Evolutionary conservation across 768 basidiomycete species (phyloP).

Genomic region (Hypsizygus marmoreus): DNA sequence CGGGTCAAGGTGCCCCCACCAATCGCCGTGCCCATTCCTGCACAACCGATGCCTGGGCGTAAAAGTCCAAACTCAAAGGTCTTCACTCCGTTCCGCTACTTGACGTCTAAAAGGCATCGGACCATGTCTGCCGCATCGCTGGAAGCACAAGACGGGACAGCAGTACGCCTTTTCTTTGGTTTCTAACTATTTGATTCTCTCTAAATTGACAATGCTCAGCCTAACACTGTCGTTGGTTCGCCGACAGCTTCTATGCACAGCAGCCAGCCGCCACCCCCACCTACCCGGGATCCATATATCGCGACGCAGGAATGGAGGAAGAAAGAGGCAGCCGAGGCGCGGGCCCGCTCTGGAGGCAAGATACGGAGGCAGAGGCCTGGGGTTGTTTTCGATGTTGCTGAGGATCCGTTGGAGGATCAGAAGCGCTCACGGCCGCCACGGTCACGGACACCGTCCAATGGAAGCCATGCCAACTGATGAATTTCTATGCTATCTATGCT

Average conservation of each 20-base stretch:
- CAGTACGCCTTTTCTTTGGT: slow-evolving; percentile 56
- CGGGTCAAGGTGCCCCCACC: slow-evolving; percentile 13
- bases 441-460: slow-evolving; percentile 4
- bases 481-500: no score
- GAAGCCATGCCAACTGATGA: slow-evolving; percentile 11
- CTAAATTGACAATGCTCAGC: slow-evolving; percentile 34
- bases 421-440: slow-evolving; percentile 24
- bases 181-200: slow-evolving; percentile 5
- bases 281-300: slow-evolving; percentile 59
- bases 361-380: slow-evolving; percentile 55
- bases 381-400: slow-evolving; percentile 64
- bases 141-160: slow-evolving; percentile 79
- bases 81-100: slow-evolving; percentile 64
- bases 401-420: slow-evolving; percentile 50
- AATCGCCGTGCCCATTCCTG: slow-evolving; percentile 32
- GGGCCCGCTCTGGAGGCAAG: slow-evolving; percentile 38
- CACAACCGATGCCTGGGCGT: slow-evolving; percentile 31
- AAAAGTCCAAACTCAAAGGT: slow-evolving; percentile 46
- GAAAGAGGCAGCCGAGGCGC: slow-evolving; percentile 54
- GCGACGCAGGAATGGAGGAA: slow-evolving; percentile 77
- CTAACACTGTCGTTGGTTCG: slow-evolving; percentile 74
- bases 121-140: slow-evolving; percentile 74
- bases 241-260: slow-evolving; percentile 73
- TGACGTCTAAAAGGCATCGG: slow-evolving; percentile 58
- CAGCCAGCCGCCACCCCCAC: slow-evolving; percentile 49